These are phyloP conservation scores for Oxyria digyna DNA, from an alignment of 148 eudicot genomes.

Conservation along the genomic window DNA sequence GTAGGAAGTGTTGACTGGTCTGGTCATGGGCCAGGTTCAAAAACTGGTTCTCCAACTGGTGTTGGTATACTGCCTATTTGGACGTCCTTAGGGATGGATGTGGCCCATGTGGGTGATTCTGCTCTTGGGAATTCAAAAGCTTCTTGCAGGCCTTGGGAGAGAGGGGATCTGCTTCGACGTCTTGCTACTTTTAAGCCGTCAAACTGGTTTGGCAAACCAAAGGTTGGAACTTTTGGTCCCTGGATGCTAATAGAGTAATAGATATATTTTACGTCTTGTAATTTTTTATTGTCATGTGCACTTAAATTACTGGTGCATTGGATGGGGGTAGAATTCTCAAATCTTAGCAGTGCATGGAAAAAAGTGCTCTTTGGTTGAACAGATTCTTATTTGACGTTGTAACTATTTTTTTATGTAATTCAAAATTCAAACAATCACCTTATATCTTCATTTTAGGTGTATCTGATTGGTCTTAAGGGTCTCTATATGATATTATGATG, in stretches of 20 bases:
- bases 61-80: conserved; percentile 48
- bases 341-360: not conserved
- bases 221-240: conserved; percentile 31
- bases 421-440: not conserved
- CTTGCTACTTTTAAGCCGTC: conserved; percentile 85
- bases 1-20: conserved; percentile 74
- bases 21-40: conserved; percentile 74
- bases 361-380: not conserved
- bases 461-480: not conserved
- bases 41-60: conserved; percentile 70
- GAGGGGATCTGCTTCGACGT: conserved; percentile 91
- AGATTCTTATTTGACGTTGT: not conserved
- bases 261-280: not conserved
- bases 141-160: conserved; percentile 99
- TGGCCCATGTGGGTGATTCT: conserved; percentile 87
- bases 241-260: not conserved
- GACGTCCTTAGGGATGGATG: conserved; percentile 67
- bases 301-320: not conserved
- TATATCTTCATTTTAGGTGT: not conserved
- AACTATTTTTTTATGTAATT: not conserved
- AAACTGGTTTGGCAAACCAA: conserved; percentile 86
- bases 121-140: conserved; percentile 79
- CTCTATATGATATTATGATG: not conserved
- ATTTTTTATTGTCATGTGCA: not conserved
- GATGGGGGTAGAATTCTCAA: not conserved